phyloP scores from a whole-genome alignment of 1,284 basidiomycete genomes.

The Phellopilus nigrolimitatus region DNA sequence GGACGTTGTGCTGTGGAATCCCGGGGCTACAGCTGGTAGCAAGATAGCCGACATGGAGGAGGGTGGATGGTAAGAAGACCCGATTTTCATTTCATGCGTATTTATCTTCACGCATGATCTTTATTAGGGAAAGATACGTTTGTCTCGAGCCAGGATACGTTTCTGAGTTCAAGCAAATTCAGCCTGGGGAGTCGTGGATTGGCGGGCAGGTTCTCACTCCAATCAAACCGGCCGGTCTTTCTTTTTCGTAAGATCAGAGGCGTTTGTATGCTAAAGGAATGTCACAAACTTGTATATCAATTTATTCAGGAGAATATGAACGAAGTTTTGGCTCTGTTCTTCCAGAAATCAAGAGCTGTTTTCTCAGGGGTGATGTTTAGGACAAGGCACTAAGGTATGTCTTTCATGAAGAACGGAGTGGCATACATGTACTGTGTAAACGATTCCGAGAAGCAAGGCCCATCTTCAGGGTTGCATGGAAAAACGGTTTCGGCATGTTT shows the following conservation, averaged over 20 bases:
- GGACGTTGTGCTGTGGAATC: slow-evolving; percentile 87
- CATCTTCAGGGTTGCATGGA: too few relatives aligned
- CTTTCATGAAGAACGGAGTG: too few relatives aligned
- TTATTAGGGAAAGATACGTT: slow-evolving; percentile 66
- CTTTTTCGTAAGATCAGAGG: neutral
- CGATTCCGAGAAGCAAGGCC: too few relatives aligned
- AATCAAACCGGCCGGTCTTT: slow-evolving; percentile 19
- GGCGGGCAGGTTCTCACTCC: slow-evolving; percentile 62
- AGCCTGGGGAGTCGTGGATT: slow-evolving; percentile 63
- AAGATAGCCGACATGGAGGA: slow-evolving; percentile 84
- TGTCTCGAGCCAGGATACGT: slow-evolving; percentile 88
- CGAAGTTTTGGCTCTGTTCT: too few relatives aligned
- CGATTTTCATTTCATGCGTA: neutral
- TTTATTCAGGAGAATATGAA: neutral
- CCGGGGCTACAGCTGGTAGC: slow-evolving; percentile 58
- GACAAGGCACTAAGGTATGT: too few relatives aligned
- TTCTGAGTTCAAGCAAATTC: slow-evolving; percentile 54
- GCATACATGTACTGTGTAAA: too few relatives aligned
- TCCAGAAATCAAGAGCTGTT: too few relatives aligned
- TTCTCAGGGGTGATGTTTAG: too few relatives aligned
- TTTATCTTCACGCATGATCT: neutral
- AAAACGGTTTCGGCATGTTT: too few relatives aligned
- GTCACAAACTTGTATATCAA: neutral
- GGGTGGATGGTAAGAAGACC: slow-evolving; percentile 67
- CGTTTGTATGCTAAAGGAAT: too few relatives aligned